These are phyloP conservation scores for Verticillium longisporum DNA, from an alignment of 2,329 filamentous ascomycete species.

Conservation along the genomic window DNA sequence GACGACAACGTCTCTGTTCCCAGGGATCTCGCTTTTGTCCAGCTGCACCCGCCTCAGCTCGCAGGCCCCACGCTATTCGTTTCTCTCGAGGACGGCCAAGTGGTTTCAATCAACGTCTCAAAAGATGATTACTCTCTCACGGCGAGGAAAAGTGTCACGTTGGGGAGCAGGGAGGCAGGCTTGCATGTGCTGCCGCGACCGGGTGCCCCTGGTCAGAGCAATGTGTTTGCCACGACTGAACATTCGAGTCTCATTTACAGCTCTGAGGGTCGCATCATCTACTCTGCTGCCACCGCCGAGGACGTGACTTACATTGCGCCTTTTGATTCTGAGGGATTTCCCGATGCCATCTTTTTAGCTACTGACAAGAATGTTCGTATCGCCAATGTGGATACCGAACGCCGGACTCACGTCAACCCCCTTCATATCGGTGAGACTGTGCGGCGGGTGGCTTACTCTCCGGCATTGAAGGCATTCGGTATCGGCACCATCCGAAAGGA, in stretches of 20 bases:
- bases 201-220: constrained; percentile 57
- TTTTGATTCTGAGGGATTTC: constrained; percentile 77
- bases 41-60: constrained; percentile 57
- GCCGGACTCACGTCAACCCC: constrained; percentile 81
- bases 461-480: constrained; percentile 72
- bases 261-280: constrained; percentile 79
- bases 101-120: constrained; percentile 75
- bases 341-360: constrained; percentile 73
- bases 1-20: constrained; percentile 72
- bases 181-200: constrained; percentile 66
- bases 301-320: constrained; percentile 74
- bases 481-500: constrained; percentile 78
- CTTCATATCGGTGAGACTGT: constrained; percentile 76
- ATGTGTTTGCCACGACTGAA: constrained; percentile 89
- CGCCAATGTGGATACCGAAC: constrained; percentile 72
- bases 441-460: constrained; percentile 78
- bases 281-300: constrained; percentile 88
- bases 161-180: constrained; percentile 79
- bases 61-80: constrained; percentile 72
- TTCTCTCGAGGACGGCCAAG: constrained; percentile 86
- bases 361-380: constrained; percentile 72
- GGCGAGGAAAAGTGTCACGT: constrained; percentile 70
- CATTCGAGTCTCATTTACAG: constrained; percentile 92
- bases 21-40: constrained; percentile 71
- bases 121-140: constrained; percentile 55